Evolutionary conservation across 2,329 filamentous ascomycete genomes (phyloP), one percentile per base, ranked within the genome.

Genomic region (Fusarium sp.): DNA sequence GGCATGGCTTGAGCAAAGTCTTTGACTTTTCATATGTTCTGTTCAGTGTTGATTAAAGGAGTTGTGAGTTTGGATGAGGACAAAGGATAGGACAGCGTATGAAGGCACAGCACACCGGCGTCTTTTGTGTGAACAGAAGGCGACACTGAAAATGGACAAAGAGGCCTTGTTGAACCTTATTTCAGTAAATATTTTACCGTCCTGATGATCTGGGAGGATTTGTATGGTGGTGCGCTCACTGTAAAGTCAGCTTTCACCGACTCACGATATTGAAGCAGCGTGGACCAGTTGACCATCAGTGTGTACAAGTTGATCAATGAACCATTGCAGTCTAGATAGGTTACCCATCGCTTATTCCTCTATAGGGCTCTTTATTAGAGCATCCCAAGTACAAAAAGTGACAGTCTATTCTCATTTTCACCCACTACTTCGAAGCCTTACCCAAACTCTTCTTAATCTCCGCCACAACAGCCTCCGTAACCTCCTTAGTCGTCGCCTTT

Each of bases 401-500:
- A 50, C 10, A 29, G 16, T 50, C 45, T 29, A 38, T 13, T 38
- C 5, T 22, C 40, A 22, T 24, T 10, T 2, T 5, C 1, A 18
- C 50, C 1, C 20, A 8, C 20, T 37, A 70, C 3, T 59, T 31
- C 0, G 58, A 57, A 4, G n/a, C 54, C 42, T 77, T 79, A 9
- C 18, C 54, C 6, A 75, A 22, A n/a, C 62, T 69, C 73, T 70
- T 73, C 69, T 76, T 71, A 5, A 76, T 74, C 52, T 72, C 76
- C 6, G 70, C 64, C 18, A 80, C 74, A 2, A 84, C 79, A 5
- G 83, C 83, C 34, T 72, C 76, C 3, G 82, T 83, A 4, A 84
- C 81, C 56, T 81, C 79, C 62, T 79, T 80, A 0, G 82, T 84
- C 1, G 76, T 82, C 1, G 83, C 79, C n/a, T 62, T 79, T 0